phyloP scores from a whole-genome alignment of 805 yeast genomes.

The Maudiozyma saulgeensis region DNA sequence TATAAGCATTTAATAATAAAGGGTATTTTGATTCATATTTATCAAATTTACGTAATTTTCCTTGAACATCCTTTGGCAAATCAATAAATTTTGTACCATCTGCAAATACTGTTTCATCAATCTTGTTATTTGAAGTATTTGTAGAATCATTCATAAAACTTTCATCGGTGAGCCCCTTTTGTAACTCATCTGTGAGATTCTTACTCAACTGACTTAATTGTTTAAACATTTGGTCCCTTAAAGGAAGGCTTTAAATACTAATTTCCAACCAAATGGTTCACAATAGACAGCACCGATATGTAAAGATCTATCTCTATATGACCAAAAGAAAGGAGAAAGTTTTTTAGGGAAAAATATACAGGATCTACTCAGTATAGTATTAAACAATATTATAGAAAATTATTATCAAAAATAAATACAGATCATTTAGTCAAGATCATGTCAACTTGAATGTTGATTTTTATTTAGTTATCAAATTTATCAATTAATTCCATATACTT shows the following conservation, averaged over 20 bases:
- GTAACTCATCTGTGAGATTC: conserved; percentile 53
- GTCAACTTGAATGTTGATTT: no score
- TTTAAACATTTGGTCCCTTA: conserved; percentile 36
- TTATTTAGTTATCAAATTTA: no score
- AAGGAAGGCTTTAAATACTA: background rate
- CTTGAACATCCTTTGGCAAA: conserved; percentile 47
- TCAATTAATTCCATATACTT: no score
- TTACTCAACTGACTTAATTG: conserved; percentile 54
- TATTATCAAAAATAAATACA: no score
- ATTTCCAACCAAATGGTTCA: no score
- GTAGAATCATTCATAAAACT: background rate
- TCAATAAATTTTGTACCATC: conserved; percentile 24
- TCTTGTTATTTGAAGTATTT: background rate
- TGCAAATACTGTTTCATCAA: background rate
- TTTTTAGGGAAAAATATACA: no score
- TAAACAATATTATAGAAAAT: no score
- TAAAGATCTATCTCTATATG: no score
- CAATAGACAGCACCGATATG: no score
- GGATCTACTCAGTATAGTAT: no score
- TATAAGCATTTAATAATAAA: conserved; percentile 70
- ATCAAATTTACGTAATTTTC: conserved; percentile 61
- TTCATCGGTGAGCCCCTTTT: conserved; percentile 33
- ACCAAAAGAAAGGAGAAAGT: no score
- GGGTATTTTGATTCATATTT: conserved; percentile 93
- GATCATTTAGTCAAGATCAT: no score